A percentile compares a stretch with the other conserved stretches of the same genome.
Conservation (phyloP, 2,329 filamentous ascomycete genomes). For the Hymenoscyphus occultus region DNA sequence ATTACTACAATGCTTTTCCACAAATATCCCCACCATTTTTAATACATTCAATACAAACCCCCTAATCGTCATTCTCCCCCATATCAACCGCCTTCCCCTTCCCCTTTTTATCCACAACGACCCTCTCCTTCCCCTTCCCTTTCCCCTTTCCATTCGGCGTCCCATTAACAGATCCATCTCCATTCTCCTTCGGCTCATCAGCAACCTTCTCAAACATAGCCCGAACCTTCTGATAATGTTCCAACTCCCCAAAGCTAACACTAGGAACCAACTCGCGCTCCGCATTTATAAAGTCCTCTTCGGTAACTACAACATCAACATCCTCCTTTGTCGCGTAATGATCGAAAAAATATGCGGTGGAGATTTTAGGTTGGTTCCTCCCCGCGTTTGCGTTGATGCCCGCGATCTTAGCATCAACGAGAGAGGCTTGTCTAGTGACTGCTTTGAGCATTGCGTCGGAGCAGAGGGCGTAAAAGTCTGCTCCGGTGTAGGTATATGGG, state of each 20-base stretch:
- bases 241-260: conserved; percentile 86
- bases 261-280: conserved; percentile 85
- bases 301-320: conserved; percentile 80
- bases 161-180: conserved; percentile 15
- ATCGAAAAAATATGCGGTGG: conserved; percentile 94
- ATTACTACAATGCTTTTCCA: background rate
- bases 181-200: conserved; percentile 36
- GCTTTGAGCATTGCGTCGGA: conserved; percentile 99
- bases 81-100: conserved; percentile 40
- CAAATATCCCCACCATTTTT: background rate
- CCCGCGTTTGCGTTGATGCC: conserved; percentile 53
- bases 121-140: conserved; percentile 27
- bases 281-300: conserved; percentile 82
- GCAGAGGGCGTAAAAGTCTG: conserved; percentile 94
- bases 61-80: conserved; percentile 41
- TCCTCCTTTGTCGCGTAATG: conserved; percentile 82
- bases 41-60: conserved; percentile 34
- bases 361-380: conserved; percentile 44
- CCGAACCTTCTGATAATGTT: conserved; percentile 85
- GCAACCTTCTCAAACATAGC: conserved; percentile 71
- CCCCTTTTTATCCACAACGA: conserved; percentile 11
- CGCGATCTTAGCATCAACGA: conserved; percentile 80
- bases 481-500: conserved; percentile 95
- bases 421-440: conserved; percentile 82
- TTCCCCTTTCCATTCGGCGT: conserved; percentile 25